Evolutionary conservation across 371 early-diverging fungal species (phyloP).

Genomic region (Rhizopus microsporus): DNA sequence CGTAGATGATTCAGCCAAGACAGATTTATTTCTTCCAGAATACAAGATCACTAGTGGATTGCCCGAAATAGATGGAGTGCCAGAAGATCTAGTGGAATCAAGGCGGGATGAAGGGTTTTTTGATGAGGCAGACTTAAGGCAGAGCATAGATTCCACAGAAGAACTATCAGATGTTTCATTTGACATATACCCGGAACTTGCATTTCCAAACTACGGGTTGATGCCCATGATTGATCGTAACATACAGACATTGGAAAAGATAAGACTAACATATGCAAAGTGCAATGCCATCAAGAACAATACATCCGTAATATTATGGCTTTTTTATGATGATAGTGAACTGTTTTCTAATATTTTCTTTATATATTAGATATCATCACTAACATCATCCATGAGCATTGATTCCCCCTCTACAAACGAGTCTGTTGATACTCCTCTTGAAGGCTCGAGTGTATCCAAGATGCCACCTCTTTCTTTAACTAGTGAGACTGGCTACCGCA

Average conservation of each 20-base stretch:
- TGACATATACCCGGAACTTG: constrained; percentile 62
- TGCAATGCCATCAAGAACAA: constrained; percentile 72
- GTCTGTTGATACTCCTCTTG: not conserved
- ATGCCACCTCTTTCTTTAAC: constrained; percentile 65
- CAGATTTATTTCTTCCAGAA: constrained; percentile 58
- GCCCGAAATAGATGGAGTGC: constrained; percentile 45
- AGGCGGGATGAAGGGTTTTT: constrained; percentile 12
- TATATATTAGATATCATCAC: constrained; percentile 28
- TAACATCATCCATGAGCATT: constrained; percentile 29
- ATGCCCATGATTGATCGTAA: constrained; percentile 63
- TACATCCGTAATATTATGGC: constrained; percentile 28
- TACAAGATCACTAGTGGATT: constrained; percentile 52
- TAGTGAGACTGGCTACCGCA: constrained; percentile 55
- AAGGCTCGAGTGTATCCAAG: not conserved
- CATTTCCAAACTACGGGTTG: constrained; percentile 64
- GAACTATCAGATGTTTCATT: constrained; percentile 37
- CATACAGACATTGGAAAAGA: constrained; percentile 59
- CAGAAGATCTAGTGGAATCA: constrained; percentile 18
- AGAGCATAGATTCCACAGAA: not conserved
- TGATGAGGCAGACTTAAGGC: not conserved
- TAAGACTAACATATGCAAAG: constrained; percentile 74
- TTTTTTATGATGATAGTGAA: not conserved
- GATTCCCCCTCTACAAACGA: constrained; percentile 1
- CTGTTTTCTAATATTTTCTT: not conserved
- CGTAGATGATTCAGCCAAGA: constrained; percentile 39